Evolutionary conservation across 1,139 yeast species (phyloP), one percentile per base, ranked within the genome.

Genomic region (Spathaspora jeffriesii): DNA sequence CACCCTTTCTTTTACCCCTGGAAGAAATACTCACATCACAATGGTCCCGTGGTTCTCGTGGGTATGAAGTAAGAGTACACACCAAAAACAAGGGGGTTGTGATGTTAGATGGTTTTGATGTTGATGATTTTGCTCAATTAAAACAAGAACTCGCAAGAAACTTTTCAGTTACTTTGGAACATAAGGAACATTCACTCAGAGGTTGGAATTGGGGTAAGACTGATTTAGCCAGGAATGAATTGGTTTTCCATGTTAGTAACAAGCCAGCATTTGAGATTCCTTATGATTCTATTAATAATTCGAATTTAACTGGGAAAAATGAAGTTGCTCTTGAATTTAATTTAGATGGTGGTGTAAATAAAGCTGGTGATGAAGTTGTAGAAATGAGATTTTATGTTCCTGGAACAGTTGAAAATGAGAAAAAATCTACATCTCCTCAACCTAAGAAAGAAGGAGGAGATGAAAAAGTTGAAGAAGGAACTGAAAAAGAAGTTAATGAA

Each of bases 181-280:
- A 81, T 53, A 82, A 78, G 59, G 98, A 93, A 59, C 99, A 93
- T 65, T 88, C 97, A 5, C 73, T 93, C 56, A 82, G 97, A 68
- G 99, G 99, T 38, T 93, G 99, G 99, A 93, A 93, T 67, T 93
- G 99, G 99, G 99, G 99, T 47, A 84, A 85, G 53, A 78, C 93
- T 10, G 97, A 92, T 64, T 81, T 95, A 65, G 96, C 96, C 13
- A 82, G 97, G 62, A 89, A 91, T 57, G 99, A 93, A 64, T 74
- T 93, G 67, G 81, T 90, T 28, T 92, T 95, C 68, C 84, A 85
- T 48, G 85, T 92, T 31, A 89, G 88, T 60, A 91, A 91, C 58
- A 87, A 88, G 60, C 98, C 99, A 2, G 82, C 87, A 17, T 93
- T 93, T 66, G 99, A 93, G 67, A 69, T 95, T 42, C 97, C 98